Evolutionary conservation across 129 eudicot species (phyloP).

Genomic region (Lactuca saligna): DNA sequence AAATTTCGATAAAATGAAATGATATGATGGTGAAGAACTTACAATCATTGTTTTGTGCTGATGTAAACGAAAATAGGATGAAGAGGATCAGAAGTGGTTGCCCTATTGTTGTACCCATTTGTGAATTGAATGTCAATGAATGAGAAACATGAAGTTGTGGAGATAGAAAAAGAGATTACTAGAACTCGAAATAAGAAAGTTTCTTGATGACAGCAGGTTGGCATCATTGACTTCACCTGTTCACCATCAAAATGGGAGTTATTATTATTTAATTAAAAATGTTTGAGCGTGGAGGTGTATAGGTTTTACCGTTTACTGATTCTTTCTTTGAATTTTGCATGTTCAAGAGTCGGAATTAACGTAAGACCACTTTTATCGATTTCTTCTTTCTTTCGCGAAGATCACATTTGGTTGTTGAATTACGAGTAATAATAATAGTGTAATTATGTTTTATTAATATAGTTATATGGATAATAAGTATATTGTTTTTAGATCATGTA

Average conservation of each 20-base stretch:
- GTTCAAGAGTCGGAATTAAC: background rate
- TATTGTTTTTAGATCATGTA: too few species aligned
- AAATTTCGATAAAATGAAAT: background rate
- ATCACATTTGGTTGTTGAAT: too few species aligned
- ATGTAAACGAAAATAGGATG: slow-evolving; percentile 34
- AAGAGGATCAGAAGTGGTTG: slow-evolving; percentile 32
- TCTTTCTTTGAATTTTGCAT: slow-evolving; percentile 21
- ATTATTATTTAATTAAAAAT: background rate
- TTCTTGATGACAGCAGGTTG: slow-evolving; percentile 14
- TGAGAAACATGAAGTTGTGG: slow-evolving; percentile 23
- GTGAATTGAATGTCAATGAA: slow-evolving; percentile 8
- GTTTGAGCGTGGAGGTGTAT: background rate
- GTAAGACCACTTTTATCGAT: background rate
- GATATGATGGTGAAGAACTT: slow-evolving; percentile 24
- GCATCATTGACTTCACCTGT: slow-evolving; percentile 17
- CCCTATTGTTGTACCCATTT: slow-evolving; percentile 32
- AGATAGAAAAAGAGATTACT: background rate
- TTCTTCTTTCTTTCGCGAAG: background rate
- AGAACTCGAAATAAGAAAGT: background rate
- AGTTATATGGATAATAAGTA: too few species aligned
- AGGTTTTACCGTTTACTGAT: slow-evolving; percentile 20
- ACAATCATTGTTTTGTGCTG: slow-evolving; percentile 54
- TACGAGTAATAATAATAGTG: too few species aligned
- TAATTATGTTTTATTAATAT: too few species aligned
- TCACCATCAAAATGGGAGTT: background rate